A percentile compares a stretch with the other conserved stretches of the same genome.
Evolutionary conservation across 306 rosid genomes (phyloP).

Genomic region (Quillaja saponaria): DNA sequence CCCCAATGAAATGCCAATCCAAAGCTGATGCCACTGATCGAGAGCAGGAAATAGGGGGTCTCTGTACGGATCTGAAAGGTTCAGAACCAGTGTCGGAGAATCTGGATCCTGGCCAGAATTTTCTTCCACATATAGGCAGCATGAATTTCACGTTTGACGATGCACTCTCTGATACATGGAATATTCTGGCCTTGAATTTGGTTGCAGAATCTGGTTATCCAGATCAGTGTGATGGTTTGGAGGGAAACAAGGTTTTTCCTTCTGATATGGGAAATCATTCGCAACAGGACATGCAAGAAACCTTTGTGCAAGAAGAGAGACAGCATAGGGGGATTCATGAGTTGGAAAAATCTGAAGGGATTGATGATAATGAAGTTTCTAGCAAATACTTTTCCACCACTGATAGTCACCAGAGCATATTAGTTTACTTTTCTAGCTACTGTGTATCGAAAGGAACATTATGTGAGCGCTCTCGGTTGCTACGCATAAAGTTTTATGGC

Average conservation of each 20-base stretch:
- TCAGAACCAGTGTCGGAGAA: slow-evolving; percentile 38
- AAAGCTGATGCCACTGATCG: slow-evolving; percentile 41
- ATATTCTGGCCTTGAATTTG: slow-evolving; percentile 43
- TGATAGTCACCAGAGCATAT: slow-evolving; percentile 87
- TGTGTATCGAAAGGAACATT: slow-evolving; percentile 78
- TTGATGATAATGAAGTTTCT: slow-evolving; percentile 62
- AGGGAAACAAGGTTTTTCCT: not conserved
- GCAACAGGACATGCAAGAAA: slow-evolving; percentile 48
- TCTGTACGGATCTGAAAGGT: slow-evolving; percentile 44
- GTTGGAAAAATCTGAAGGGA: slow-evolving; percentile 40
- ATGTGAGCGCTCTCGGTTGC: slow-evolving; percentile 84
- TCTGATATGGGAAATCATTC: slow-evolving; percentile 39
- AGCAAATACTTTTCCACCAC: slow-evolving; percentile 82
- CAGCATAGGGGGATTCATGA: slow-evolving; percentile 50
- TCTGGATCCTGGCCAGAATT: slow-evolving; percentile 37
- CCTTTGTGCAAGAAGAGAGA: slow-evolving; percentile 38
- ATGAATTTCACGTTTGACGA: slow-evolving; percentile 38
- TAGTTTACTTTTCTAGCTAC: slow-evolving; percentile 91
- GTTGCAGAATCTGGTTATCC: slow-evolving; percentile 34
- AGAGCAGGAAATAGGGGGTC: slow-evolving; percentile 35
- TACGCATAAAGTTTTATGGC: slow-evolving; percentile 93
- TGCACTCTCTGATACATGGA: slow-evolving; percentile 36
- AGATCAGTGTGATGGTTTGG: slow-evolving; percentile 41
- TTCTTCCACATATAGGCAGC: slow-evolving; percentile 43
- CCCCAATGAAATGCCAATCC: slow-evolving; percentile 39